Percentiles rank a stretch among this genome's conserved stretches.
Evolutionary conservation across 768 basidiomycete genomes (phyloP).

Genomic region (Lentinula detonsa): DNA sequence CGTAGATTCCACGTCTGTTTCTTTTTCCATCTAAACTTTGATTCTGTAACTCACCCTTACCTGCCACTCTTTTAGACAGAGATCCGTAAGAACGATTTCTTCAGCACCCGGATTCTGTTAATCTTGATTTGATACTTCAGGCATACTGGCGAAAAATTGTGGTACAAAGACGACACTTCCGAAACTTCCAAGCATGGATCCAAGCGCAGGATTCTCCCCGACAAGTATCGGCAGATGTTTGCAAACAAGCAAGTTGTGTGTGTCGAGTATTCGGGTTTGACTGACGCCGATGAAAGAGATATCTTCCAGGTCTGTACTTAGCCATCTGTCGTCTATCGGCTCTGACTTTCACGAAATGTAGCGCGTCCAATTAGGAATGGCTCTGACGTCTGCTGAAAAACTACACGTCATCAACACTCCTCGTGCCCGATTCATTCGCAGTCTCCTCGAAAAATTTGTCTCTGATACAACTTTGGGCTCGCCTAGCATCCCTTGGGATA

Average conservation of each 20-base stretch:
- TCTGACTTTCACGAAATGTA: slow-evolving; percentile 16
- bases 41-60: not conserved
- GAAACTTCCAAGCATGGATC: slow-evolving; percentile 4
- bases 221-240: slow-evolving; percentile 52
- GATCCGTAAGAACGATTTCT: slow-evolving; percentile 36
- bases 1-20: slow-evolving; percentile 1
- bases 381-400: slow-evolving; percentile 45
- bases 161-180: slow-evolving; percentile 31
- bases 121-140: slow-evolving; percentile 11
- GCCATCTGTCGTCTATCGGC: not conserved
- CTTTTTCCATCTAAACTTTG: slow-evolving; percentile 46
- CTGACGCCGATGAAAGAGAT: slow-evolving; percentile 54
- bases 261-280: slow-evolving; percentile 63
- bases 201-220: slow-evolving; percentile 30
- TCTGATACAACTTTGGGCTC: slow-evolving; percentile 24
- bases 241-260: slow-evolving; percentile 77
- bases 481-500: slow-evolving; percentile 27
- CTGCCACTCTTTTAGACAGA: slow-evolving; percentile 32
- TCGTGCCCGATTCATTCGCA: slow-evolving; percentile 52
- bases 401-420: slow-evolving; percentile 61
- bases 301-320: slow-evolving; percentile 60
- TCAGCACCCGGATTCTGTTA: not conserved
- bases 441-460: slow-evolving; percentile 42
- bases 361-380: slow-evolving; percentile 78
- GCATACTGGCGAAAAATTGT: slow-evolving; percentile 43